These are phyloP conservation scores for Gossypium trilobum DNA, from an alignment of 441 rosid genomes.

Conservation along the genomic window DNA sequence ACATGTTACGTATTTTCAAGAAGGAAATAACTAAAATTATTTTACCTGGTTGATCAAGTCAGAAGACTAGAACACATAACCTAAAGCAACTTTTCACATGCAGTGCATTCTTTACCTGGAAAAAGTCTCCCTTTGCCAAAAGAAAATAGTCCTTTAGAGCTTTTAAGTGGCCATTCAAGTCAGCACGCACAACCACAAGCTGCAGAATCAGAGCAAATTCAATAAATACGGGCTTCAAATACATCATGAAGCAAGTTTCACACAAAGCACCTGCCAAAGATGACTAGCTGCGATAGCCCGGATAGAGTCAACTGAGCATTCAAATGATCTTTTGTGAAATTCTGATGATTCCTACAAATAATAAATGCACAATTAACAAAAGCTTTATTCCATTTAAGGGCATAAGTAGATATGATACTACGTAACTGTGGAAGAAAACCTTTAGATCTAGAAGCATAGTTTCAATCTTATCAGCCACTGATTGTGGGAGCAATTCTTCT, in stretches of 20 bases:
- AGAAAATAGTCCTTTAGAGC: slow-evolving; percentile 96
- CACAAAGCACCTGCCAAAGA: slow-evolving; percentile 87
- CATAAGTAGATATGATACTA: background rate
- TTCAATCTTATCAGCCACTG: slow-evolving; percentile 94
- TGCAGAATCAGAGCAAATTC: slow-evolving; percentile 31
- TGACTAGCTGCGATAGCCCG: slow-evolving; percentile 94
- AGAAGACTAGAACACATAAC: background rate
- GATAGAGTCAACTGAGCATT: slow-evolving; percentile 71
- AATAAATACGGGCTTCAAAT: slow-evolving; percentile 8
- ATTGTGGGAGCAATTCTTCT: slow-evolving; percentile 81
- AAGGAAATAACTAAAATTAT: background rate
- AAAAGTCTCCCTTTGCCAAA: slow-evolving; percentile 91
- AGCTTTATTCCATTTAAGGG: slow-evolving; percentile 4
- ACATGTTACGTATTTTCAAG: background rate
- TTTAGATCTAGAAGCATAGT: slow-evolving; percentile 74
- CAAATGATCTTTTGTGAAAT: slow-evolving; percentile 90
- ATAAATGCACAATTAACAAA: background rate
- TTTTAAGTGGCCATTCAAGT: slow-evolving; percentile 86
- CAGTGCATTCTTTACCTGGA: slow-evolving; percentile 52
- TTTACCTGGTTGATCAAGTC: background rate
- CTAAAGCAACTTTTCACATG: background rate
- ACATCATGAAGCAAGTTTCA: slow-evolving; percentile 9
- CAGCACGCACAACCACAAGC: slow-evolving; percentile 93
- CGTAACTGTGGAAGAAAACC: slow-evolving; percentile 32
- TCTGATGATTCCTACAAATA: slow-evolving; percentile 70